Conservation (phyloP, 2,329 filamentous ascomycete genomes). For the Lasiodiplodia hormozganensis region DNA sequence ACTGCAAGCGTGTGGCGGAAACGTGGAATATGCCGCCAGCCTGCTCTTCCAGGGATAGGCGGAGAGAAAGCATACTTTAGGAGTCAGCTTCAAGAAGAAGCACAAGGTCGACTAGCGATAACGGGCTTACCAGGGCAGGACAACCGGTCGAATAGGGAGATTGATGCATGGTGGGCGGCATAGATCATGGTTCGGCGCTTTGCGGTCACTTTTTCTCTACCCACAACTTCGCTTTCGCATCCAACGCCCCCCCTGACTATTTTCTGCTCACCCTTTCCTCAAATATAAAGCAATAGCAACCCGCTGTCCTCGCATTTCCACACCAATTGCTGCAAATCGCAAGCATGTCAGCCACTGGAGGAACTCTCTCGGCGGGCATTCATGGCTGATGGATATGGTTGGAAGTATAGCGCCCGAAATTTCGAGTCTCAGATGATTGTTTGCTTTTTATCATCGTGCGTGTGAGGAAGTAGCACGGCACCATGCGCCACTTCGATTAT, state of each 20-base stretch:
- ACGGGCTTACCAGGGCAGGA: background rate
- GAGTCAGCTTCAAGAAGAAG: background rate
- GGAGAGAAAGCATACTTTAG: conserved; percentile 48
- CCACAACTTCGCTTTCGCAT: conserved; percentile 12
- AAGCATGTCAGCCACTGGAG: background rate
- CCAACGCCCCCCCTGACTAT: conserved; percentile 13
- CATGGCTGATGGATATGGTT: conserved; percentile 1
- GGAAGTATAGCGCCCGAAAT: background rate
- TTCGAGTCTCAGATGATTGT: background rate
- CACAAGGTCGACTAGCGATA: background rate
- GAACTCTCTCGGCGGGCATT: background rate
- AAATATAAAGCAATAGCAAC: conserved; percentile 5
- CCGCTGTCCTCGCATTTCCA: background rate
- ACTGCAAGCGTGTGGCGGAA: conserved; percentile 80
- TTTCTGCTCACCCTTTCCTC: background rate
- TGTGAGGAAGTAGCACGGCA: background rate
- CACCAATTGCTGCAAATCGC: background rate
- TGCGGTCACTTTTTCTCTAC: conserved; percentile 17
- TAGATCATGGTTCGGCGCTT: conserved; percentile 30
- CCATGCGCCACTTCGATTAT: background rate
- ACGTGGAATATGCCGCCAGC: conserved; percentile 87
- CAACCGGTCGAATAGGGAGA: conserved; percentile 10
- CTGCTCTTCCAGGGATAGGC: conserved; percentile 64
- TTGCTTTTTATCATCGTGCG: background rate
- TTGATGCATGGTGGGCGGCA: conserved; percentile 28